phyloP scores from a whole-genome alignment of 805 yeast species.

The Spathaspora girioi region DNA sequence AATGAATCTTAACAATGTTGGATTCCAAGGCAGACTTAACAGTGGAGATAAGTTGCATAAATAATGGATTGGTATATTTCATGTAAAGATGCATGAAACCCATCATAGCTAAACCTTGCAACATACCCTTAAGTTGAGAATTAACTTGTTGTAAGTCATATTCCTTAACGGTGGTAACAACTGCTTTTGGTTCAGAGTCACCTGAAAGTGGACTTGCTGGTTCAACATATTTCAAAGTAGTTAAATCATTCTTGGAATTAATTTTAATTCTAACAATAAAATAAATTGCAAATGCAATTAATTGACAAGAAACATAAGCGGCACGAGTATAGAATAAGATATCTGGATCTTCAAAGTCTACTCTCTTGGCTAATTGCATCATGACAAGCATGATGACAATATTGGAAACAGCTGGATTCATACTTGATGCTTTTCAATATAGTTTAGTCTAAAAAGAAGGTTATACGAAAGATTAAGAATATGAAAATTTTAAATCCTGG shows the following conservation, averaged over 20 bases:
- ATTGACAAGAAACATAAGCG: constrained; percentile 65
- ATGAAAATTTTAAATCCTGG: neutral
- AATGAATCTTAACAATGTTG: constrained; percentile 86
- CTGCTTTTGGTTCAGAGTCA: constrained; percentile 65
- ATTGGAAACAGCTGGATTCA: constrained; percentile 90
- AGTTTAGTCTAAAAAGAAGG: neutral
- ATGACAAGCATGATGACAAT: constrained; percentile 87
- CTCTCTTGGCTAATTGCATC: constrained; percentile 90
- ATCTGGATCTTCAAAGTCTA: constrained; percentile 83
- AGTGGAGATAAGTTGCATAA: constrained; percentile 91
- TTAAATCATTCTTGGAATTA: constrained; percentile 76
- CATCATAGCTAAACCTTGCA: constrained; percentile 94
- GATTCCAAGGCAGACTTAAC: constrained; percentile 86
- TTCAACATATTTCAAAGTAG: constrained; percentile 86
- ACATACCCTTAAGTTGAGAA: constrained; percentile 73
- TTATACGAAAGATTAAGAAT: neutral
- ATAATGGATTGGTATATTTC: constrained; percentile 95
- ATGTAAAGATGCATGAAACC: constrained; percentile 96
- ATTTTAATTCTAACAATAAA: constrained; percentile 59
- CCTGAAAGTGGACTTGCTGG: constrained; percentile 81
- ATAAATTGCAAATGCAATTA: constrained; percentile 63
- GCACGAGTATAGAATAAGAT: constrained; percentile 71
- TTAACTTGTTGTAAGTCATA: constrained; percentile 89
- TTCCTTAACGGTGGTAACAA: constrained; percentile 89
- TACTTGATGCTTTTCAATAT: constrained; percentile 15